phyloP scores from a whole-genome alignment of 2,329 filamentous ascomycete genomes.

The Calonectria crousiana region DNA sequence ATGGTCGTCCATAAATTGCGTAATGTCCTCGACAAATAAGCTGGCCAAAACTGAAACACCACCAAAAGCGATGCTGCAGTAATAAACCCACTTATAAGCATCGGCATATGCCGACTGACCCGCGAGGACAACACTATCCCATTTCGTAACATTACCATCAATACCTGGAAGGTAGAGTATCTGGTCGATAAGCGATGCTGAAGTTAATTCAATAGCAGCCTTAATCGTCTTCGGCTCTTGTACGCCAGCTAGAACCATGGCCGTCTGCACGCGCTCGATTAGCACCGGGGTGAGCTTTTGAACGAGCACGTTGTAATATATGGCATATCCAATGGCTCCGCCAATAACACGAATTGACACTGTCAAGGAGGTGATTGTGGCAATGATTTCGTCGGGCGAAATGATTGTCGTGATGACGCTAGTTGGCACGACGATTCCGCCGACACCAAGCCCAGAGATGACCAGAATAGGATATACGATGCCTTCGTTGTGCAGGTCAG shows the following conservation, averaged over 20 bases:
- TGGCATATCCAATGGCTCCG: neutral
- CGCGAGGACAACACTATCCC: neutral
- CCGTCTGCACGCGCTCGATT: neutral
- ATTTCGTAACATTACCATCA: neutral
- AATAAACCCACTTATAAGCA: neutral
- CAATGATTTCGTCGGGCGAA: slow-evolving; percentile 10
- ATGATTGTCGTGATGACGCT: slow-evolving; percentile 15
- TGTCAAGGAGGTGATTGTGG: slow-evolving; percentile 4
- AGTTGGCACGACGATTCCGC: slow-evolving; percentile 12
- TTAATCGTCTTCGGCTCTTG: neutral
- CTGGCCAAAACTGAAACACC: neutral
- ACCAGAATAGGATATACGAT: slow-evolving; percentile 4
- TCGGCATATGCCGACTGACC: neutral
- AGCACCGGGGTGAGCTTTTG: neutral
- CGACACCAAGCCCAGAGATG: slow-evolving; percentile 2
- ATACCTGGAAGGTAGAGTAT: neutral
- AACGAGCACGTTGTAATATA: neutral
- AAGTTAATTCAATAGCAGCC: neutral
- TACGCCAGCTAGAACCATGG: neutral
- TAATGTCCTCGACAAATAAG: neutral
- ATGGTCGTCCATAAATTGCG: neutral
- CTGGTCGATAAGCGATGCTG: neutral
- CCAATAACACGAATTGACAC: neutral
- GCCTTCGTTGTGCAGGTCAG: neutral
- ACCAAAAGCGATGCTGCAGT: neutral